Conservation (phyloP, 768 basidiomycete genomes). For the Rhodosporidiobolus sp. region DNA sequence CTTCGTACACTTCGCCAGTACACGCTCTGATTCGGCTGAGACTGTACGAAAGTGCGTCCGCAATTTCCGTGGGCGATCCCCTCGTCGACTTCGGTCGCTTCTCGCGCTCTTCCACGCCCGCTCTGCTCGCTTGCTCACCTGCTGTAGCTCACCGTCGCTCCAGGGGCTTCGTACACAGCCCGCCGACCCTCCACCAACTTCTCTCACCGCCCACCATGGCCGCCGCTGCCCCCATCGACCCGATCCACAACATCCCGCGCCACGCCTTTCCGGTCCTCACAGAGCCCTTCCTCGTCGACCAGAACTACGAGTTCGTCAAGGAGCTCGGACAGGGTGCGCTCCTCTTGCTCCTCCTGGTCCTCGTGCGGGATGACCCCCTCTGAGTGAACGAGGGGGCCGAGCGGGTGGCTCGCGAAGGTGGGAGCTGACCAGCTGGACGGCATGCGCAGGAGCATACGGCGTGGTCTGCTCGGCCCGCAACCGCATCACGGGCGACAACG, state of each 20-base stretch:
- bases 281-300: slow-evolving; percentile 80
- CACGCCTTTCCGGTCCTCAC: slow-evolving; percentile 70
- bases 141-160: no score
- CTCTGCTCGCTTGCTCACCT: not conserved
- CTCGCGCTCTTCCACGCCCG: not conserved
- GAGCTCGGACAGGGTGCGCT: slow-evolving; percentile 60
- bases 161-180: no score
- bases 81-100: no score
- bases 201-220: not conserved
- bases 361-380: slow-evolving; percentile 42
- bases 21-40: no score
- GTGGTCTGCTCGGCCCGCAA: slow-evolving; percentile 55
- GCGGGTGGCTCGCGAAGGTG: not conserved
- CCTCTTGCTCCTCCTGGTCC: not conserved
- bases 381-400: slow-evolving; percentile 14
- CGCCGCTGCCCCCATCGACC: not conserved
- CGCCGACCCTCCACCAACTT: not conserved
- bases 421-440: not conserved
- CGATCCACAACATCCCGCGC: slow-evolving; percentile 26
- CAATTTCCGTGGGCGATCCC: no score
- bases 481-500: slow-evolving; percentile 76
- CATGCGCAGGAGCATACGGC: slow-evolving; percentile 27
- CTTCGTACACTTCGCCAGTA: no score
- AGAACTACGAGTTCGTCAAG: slow-evolving; percentile 89
- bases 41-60: no score